Conservation (phyloP, 129 eudicot genomes). For the Tagetes patula region DNA sequence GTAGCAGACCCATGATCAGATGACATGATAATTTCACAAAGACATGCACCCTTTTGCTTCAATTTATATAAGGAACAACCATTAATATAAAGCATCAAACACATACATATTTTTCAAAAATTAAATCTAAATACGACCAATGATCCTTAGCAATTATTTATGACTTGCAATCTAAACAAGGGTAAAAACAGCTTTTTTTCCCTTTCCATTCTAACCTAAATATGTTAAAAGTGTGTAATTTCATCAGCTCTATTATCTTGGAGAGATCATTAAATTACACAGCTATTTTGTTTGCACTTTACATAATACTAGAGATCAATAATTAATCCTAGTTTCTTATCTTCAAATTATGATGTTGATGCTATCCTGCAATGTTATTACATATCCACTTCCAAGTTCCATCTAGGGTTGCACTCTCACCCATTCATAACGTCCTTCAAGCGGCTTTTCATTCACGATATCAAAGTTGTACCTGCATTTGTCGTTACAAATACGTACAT, state of each 20-base stretch:
- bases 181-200: constrained; percentile 23
- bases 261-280: constrained; percentile 52
- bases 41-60: too few relatives aligned
- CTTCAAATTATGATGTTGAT: constrained; percentile 26
- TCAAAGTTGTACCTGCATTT: constrained; percentile 89
- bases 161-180: constrained; percentile 39
- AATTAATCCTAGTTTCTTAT: constrained; percentile 35
- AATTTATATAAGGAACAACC: background rate
- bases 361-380: constrained; percentile 18
- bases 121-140: constrained; percentile 22
- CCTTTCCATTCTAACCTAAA: constrained; percentile 34
- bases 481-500: background rate
- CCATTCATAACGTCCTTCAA: constrained; percentile 90
- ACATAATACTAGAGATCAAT: constrained; percentile 32
- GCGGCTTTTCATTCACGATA: constrained; percentile 71
- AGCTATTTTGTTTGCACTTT: constrained; percentile 37
- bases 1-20: too few relatives aligned
- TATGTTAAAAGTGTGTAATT: constrained; percentile 48
- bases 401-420: constrained; percentile 55
- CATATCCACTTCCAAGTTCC: constrained; percentile 23
- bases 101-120: constrained; percentile 6
- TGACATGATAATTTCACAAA: too few relatives aligned
- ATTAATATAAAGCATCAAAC: background rate
- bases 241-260: constrained; percentile 41
- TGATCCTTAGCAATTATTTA: constrained; percentile 37